A percentile compares a stretch with the other conserved stretches of the same genome.
Evolutionary conservation across 306 rosid species (phyloP).

Genomic region (Fragaria nilgerrensis): DNA sequence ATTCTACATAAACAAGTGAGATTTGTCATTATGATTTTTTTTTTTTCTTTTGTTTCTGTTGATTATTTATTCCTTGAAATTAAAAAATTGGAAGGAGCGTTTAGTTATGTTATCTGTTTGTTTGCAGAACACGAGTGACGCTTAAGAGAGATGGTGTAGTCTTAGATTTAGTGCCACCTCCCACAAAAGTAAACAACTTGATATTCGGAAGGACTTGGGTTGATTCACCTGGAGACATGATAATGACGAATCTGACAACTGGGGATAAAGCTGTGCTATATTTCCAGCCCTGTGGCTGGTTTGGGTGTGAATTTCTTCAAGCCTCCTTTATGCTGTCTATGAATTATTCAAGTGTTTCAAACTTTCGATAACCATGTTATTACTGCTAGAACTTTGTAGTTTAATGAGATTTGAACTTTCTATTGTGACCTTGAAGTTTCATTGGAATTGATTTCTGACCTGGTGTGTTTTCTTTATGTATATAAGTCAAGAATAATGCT

Average conservation of each 20-base stretch:
- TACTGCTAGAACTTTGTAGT: slow-evolving; percentile 6
- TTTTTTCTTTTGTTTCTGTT: neutral
- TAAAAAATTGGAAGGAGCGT: neutral
- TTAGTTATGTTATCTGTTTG: neutral
- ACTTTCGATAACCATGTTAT: neutral
- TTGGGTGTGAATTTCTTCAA: slow-evolving; percentile 52
- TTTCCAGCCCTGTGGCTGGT: slow-evolving; percentile 98
- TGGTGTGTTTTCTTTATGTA: neutral
- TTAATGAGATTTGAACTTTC: neutral
- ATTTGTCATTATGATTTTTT: neutral
- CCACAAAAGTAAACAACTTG: slow-evolving; percentile 86
- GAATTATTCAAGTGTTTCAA: neutral
- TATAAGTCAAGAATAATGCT: neutral
- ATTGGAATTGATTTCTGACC: neutral
- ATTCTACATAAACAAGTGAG: neutral
- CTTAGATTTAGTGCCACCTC: slow-evolving; percentile 91
- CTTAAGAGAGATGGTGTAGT: slow-evolving; percentile 77
- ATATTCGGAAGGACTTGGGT: slow-evolving; percentile 95
- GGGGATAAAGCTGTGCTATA: slow-evolving; percentile 85
- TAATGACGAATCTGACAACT: slow-evolving; percentile 75
- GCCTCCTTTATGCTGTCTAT: slow-evolving; percentile 5
- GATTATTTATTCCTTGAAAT: neutral
- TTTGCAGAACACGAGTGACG: slow-evolving; percentile 74
- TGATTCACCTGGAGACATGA: slow-evolving; percentile 93
- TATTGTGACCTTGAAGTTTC: neutral